Base-by-base conservation (phyloP, 1,284 basidiomycete species). In the Ustilago vetiveriae region DNA sequence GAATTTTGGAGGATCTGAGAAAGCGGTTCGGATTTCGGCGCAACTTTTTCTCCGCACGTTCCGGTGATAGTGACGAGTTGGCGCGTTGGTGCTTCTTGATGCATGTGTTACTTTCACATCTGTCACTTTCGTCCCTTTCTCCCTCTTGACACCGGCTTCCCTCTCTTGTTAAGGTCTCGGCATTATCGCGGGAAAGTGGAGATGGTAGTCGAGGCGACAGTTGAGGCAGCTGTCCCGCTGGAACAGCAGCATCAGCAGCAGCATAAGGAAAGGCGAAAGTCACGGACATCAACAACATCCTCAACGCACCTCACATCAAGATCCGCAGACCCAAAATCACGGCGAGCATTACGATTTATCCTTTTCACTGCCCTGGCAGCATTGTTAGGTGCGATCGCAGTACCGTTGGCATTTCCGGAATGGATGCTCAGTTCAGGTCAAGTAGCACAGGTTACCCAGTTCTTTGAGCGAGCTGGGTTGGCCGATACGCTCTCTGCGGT, bases 401-500 rank as follows among this genome's bases (percentile, higher is more conserved):
- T 41, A 13, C 67, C 67, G 3, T 53, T 65, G 0, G 29, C 43
- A 2, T 56, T 44, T 23, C 74, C 74, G 0, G 65, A 70, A 38
- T 22, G 40, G 3, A 72, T 74, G 29, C 35, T 76, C 3, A 46
- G 41, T 1, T 14, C 23, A 0, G 37, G 46, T 1, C 66, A 72
- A 26, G 36, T 74, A 4, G 32, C 40, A 2, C 59, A 69, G 21
- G 63, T 76, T 7, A 57, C 47, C 2, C 42, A 19, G 17, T 76
- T 76, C 52, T 74, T 76, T 46, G 51, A 57, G 1, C 27, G 24
- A 5, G 37, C 43, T 3, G 49, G 52, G 2, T 50, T 60, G 4
- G 44, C 32, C 5, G 46, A 52, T 2, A 14, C 49, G 3, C 39
- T 57, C 14, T 19, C 46, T 6, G 13, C 17, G 16, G 6, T 52